Base-by-base conservation (phyloP, 495 filamentous ascomycete genomes). In the Podospora tetraspora region DNA sequence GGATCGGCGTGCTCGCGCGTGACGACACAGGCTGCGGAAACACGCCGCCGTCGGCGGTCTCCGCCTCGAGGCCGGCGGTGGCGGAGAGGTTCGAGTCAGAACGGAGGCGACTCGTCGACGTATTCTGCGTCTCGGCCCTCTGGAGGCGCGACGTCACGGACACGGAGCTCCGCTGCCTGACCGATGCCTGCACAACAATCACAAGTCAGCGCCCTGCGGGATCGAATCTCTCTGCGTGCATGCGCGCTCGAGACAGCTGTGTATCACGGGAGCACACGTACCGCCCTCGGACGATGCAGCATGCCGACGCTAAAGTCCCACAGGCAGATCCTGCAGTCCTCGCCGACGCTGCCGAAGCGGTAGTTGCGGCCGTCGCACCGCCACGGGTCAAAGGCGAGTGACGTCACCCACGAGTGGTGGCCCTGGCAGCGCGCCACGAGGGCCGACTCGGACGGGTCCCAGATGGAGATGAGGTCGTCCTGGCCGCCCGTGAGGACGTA, bases 221-320 rank as follows among this genome's bases (percentile, higher is more conserved):
- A 34, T 21, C 30, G 16, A 52, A 12, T 34, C 3, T 24, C 23
- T 16, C 16, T 63, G 21, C 7, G 61, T n/a, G 29, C 29, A 6
- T 30, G 27, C 52, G 32, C 30, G 25, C 57, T 25, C 23, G 13
- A 66, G 19, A 37, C 22, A 19, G 19, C 23, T 23, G 29, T 32
- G 57, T 24, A 19, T n/a, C 27, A 57, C 43, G 3, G 11, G 19
- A 9, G 19, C 43, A 30, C 30, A 68, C 88, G 70, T 83, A 92
- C 90, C 70, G 88, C 78, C 70, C 80, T 92, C 1, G 95, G 96
- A 34, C 95, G 86, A 76, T 94, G 89, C 70, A 99, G 81, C 93
- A 97, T 97, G 61, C 93, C 93, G 29, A 97, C 93, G 68, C 89
- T 95, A 77, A 99, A 99, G 81, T 99, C 95, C 95, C 95, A 99